Evolutionary conservation across 129 eudicot genomes (phyloP).

Genomic region (Oenanthe sinensis): DNA sequence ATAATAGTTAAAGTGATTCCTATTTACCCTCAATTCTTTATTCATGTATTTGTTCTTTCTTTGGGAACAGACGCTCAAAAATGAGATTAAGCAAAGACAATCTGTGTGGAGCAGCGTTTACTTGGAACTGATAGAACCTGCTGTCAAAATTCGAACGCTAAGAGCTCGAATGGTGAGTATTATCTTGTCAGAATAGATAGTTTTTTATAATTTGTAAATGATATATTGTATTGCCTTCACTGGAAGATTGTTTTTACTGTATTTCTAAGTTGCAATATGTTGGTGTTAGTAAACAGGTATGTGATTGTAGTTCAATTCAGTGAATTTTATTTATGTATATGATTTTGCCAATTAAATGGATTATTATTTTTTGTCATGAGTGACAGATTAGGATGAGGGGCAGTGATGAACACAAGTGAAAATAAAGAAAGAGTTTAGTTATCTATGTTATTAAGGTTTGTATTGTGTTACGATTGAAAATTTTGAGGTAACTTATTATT

Average conservation of each 20-base stretch:
- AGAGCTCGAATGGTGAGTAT: conserved; percentile 92
- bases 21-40: not conserved
- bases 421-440: no score
- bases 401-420: not conserved
- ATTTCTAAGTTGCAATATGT: not conserved
- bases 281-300: not conserved
- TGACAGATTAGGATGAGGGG: not conserved
- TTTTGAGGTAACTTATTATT: not conserved
- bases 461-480: not conserved
- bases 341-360: not conserved
- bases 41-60: not conserved
- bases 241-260: not conserved
- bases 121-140: conserved; percentile 82
- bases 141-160: conserved; percentile 69
- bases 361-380: not conserved
- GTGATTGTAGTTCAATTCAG: not conserved
- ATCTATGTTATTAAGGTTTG: not conserved
- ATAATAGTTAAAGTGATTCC: not conserved
- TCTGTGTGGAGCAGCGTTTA: conserved; percentile 62
- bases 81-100: conserved; percentile 81
- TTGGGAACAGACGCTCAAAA: conserved; percentile 65
- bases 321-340: no score
- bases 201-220: no score
- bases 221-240: not conserved
- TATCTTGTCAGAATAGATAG: not conserved